Base-by-base conservation (phyloP, 495 filamentous ascomycete genomes). In the Glutinoglossum americanum region DNA sequence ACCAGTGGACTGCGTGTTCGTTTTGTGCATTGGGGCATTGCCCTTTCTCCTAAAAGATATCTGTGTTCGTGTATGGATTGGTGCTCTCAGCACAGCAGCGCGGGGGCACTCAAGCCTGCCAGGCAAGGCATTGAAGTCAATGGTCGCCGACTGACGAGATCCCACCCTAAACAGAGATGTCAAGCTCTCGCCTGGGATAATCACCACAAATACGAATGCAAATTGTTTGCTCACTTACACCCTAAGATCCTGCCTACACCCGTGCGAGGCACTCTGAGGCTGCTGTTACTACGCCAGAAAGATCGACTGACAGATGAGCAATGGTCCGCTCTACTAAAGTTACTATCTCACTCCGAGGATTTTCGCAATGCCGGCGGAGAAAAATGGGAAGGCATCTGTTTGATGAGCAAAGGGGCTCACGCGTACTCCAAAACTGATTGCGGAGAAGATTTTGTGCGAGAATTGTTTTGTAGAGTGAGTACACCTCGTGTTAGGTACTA, bases 181-280 rank as follows among this genome's bases (percentile, higher is more conserved):
- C 82, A 85, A 70, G 62, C 69, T 15, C 70, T 69, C 57, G 73
- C 81, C 41, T 86, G 81, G 82, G 76, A 73, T 55, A 67, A 70
- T 23, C 64, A 67, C 6, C 82, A 86, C 67, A 77, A 76, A 39
- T 62, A 71, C 54, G 80, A 84, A 70, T 86, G 82, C 63, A 60
- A 70, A 9, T 70, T 76, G 9, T 78, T 74, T 61, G 61, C 68
- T 26, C 67, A 63, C 23, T 67, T 78, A 8, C 64, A 68, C 26
- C 76, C 77, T 15, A 66, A 68, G 17, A 64, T 76, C 26, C 66
- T 82, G 10, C 80, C 80, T 0, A 78, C 71, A 57, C 73, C 75
- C 63, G 78, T 74, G 5, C 68, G 80, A n/a, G 76, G 75, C 19
- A 55, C 78, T 0, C 62, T 81, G 27, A 71, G 74, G 5, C 72